Evolutionary conservation across 257 asterid species (phyloP), one percentile per base, ranked within the genome.

Genomic region (Plantago major): DNA sequence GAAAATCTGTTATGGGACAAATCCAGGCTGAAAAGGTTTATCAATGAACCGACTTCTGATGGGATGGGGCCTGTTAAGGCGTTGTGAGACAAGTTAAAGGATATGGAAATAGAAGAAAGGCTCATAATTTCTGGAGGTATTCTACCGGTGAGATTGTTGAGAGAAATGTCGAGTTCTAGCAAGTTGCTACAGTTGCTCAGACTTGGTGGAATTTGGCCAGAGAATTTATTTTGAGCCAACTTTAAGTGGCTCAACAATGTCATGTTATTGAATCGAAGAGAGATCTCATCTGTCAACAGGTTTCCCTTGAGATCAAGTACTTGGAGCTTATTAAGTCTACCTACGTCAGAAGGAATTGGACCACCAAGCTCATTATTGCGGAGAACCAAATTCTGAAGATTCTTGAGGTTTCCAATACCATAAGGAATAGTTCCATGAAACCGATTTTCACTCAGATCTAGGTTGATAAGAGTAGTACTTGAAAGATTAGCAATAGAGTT

Each of bases 341-440:
- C 73, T 22, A 76, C 55, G 14, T 19, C 64, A 26, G 61, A 14
- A 0, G 81, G 76, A 48, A 78, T 66, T 14, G 65, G 9, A 22
- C 74, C 76, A 0, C 55, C 38, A 43, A 78, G 61, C 19, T 55
- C 56, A 59, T 74, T 78, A 51, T 47, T 42, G 30, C 40, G 53
- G 58, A 72, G 43, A 15, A 33, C 49, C 7, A 74, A 43, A 11
- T 12, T 13, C 48, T 57, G 47, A 0, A 78, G 13, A 13, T 60
- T 55, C 28, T 18, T 16, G 43, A 78, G 76, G 53, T 75, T 69
- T 17, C 46, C 38, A 26, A 78, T 65, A 48, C 60, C 78, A 13
- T 30, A 44, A 43, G 71, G 78, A 42, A 78, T 60, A 55, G 56
- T 58, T 22, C 84, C 84, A 1, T 62, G 76, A 18, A 78, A 58